phyloP scores from a whole-genome alignment of 2,329 filamentous ascomycete species.

The Pseudogymnoascus verrucosus region DNA sequence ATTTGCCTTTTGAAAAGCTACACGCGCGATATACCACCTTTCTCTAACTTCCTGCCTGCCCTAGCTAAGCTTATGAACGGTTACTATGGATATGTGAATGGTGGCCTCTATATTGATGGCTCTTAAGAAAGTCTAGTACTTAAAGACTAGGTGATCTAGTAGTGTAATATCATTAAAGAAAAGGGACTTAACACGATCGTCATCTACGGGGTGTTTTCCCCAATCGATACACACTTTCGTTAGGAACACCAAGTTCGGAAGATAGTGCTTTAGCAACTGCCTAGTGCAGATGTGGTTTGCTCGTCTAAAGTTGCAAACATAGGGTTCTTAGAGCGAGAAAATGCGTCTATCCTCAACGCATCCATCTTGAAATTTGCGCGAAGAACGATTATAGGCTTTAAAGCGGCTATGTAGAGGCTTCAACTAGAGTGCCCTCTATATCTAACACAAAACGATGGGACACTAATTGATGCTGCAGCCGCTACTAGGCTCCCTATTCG shows the following conservation, averaged over 20 bases:
- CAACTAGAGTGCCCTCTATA: conserved; percentile 39
- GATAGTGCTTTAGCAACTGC: conserved; percentile 40
- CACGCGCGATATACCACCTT: conserved; percentile 41
- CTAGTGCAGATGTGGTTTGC: conserved; percentile 41
- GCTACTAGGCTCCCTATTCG: conserved; percentile 50
- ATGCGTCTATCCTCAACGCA: conserved; percentile 57
- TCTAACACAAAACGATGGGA: conserved; percentile 58
- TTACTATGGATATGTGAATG: conserved; percentile 39
- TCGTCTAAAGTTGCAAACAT: conserved; percentile 42
- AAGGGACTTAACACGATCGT: conserved; percentile 39
- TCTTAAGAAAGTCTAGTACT: conserved; percentile 33
- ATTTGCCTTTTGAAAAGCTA: conserved; percentile 41
- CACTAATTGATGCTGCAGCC: conserved; percentile 44
- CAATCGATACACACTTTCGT: conserved; percentile 44
- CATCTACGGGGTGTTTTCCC: conserved; percentile 49
- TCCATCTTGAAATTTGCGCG: conserved; percentile 49
- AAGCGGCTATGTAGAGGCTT: conserved; percentile 41
- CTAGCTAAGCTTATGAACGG: conserved; percentile 40
- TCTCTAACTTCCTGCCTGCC: conserved; percentile 39
- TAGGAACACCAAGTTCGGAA: conserved; percentile 44
- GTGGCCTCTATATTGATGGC: conserved; percentile 32
- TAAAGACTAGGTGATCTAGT: conserved; percentile 26
- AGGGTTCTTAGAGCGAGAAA: conserved; percentile 52
- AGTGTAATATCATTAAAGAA: conserved; percentile 16
- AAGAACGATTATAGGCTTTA: conserved; percentile 48